Percentiles rank a stretch among this genome's conserved stretches.
Conservation (phyloP, 1,284 basidiomycete genomes). For the Ganoderma lucidum region DNA sequence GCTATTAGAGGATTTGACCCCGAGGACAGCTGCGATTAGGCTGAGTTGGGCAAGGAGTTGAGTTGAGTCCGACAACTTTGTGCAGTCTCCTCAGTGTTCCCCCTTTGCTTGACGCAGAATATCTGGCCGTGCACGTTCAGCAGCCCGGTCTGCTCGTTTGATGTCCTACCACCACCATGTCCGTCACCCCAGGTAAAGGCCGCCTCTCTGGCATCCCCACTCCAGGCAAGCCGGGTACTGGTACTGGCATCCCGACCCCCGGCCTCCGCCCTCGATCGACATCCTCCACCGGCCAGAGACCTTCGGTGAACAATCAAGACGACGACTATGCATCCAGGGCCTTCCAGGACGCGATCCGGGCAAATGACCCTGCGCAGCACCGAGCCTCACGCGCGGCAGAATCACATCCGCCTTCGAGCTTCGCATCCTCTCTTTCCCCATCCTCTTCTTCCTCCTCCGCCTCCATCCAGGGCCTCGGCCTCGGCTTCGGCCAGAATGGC, state of each 20-base stretch:
- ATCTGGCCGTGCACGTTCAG: constrained; percentile 13
- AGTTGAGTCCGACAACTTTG: constrained; percentile 18
- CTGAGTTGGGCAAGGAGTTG: constrained; percentile 24
- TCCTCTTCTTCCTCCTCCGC: constrained; percentile 36
- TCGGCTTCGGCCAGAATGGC: constrained; percentile 41
- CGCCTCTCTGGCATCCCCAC: constrained; percentile 66
- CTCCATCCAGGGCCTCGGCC: constrained; percentile 1
- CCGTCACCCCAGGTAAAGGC: constrained; percentile 59
- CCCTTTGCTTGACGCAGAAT: constrained; percentile 14
- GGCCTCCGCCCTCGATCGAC: constrained; percentile 69
- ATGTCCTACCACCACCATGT: constrained; percentile 41
- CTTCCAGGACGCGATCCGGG: constrained; percentile 78
- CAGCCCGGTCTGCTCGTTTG: constrained; percentile 15
- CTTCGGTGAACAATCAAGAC: constrained; percentile 44
- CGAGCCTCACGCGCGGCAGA: constrained; percentile 51
- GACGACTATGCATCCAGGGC: constrained; percentile 68
- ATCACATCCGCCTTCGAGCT: constrained; percentile 40
- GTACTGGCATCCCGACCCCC: constrained; percentile 69
- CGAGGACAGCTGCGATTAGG: constrained; percentile 17
- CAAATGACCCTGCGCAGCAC: constrained; percentile 80
- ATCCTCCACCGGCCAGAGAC: constrained; percentile 54
- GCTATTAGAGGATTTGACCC: constrained; percentile 14
- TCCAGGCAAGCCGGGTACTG: constrained; percentile 51
- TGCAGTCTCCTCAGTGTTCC: constrained; percentile 15
- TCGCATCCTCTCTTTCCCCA: constrained; percentile 57